A percentile compares a stretch with the other conserved stretches of the same genome.
phyloP scores from a whole-genome alignment of 2,329 filamentous ascomycete genomes.

The Fusarium oligoseptatum region DNA sequence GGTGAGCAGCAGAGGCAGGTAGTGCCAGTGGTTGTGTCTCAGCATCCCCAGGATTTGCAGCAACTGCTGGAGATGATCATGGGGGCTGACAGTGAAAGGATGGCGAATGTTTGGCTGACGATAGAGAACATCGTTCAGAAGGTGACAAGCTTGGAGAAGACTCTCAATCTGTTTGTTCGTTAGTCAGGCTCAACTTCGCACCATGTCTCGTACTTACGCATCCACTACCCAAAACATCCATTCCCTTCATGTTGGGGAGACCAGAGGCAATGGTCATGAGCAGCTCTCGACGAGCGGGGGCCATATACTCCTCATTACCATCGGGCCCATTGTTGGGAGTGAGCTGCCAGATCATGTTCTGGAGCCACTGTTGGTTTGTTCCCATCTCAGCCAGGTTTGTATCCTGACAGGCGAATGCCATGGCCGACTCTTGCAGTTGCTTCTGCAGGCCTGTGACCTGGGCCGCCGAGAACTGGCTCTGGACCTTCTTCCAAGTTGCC shows the following conservation, averaged over 20 bases:
- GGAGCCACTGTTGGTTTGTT: conserved; percentile 75
- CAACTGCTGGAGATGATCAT: conserved; percentile 79
- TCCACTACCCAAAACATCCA: conserved; percentile 81
- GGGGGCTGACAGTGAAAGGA: conserved; percentile 75
- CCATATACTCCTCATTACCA: conserved; percentile 63
- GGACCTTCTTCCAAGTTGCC: conserved; percentile 75
- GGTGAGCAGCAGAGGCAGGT: conserved; percentile 80
- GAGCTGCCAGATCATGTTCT: conserved; percentile 74
- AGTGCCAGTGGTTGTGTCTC: conserved; percentile 81
- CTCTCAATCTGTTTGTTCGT: conserved; percentile 74
- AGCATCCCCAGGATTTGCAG: conserved; percentile 76
- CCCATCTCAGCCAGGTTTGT: conserved; percentile 67
- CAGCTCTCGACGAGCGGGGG: background rate
- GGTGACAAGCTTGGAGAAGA: conserved; percentile 80
- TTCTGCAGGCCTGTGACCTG: conserved; percentile 72
- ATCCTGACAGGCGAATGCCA: conserved; percentile 66
- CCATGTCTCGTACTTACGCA: conserved; percentile 65
- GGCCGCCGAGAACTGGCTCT: conserved; percentile 66
- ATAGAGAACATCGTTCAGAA: conserved; percentile 79
- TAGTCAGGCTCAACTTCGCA: conserved; percentile 4
- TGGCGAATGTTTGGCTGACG: conserved; percentile 71
- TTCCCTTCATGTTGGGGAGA: conserved; percentile 74
- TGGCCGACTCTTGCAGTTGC: conserved; percentile 69
- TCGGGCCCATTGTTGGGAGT: conserved; percentile 64
- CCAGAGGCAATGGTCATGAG: conserved; percentile 75